Conservation (phyloP, 139 green algal genomes). For the Nannochloris sp. region DNA sequence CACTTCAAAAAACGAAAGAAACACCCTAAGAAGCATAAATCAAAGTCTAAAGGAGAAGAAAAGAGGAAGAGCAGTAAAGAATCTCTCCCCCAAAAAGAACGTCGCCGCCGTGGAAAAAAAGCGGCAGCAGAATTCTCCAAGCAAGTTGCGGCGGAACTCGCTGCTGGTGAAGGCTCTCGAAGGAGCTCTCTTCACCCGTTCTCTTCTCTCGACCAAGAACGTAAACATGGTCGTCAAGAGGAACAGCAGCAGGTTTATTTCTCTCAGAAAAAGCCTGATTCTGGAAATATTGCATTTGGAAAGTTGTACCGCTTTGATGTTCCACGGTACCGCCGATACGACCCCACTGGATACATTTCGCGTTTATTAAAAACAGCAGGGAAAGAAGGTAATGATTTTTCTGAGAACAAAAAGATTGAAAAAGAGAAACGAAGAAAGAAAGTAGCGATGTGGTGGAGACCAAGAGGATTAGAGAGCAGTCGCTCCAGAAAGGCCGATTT, state of each 20-base stretch:
- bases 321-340: constrained; percentile 32
- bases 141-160: not conserved
- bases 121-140: not conserved
- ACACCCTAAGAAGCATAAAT: constrained; percentile 1
- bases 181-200: not conserved
- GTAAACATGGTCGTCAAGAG: constrained; percentile 15
- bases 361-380: not conserved
- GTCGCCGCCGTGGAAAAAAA: constrained; percentile 3
- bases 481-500: too few species aligned
- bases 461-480: too few species aligned
- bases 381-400: not conserved
- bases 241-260: not conserved
- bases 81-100: too few species aligned
- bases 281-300: constrained; percentile 55
- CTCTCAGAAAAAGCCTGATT: constrained; percentile 31
- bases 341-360: not conserved
- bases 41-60: constrained; percentile 3
- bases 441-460: too few species aligned
- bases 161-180: not conserved
- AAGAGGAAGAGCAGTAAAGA: not conserved
- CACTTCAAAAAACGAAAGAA: not conserved
- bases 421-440: not conserved
- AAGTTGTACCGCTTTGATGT: constrained; percentile 51
- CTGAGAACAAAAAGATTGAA: not conserved
- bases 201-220: not conserved